Conservation (phyloP, 495 filamentous ascomycete genomes). For the Penicillium fimorum region DNA sequence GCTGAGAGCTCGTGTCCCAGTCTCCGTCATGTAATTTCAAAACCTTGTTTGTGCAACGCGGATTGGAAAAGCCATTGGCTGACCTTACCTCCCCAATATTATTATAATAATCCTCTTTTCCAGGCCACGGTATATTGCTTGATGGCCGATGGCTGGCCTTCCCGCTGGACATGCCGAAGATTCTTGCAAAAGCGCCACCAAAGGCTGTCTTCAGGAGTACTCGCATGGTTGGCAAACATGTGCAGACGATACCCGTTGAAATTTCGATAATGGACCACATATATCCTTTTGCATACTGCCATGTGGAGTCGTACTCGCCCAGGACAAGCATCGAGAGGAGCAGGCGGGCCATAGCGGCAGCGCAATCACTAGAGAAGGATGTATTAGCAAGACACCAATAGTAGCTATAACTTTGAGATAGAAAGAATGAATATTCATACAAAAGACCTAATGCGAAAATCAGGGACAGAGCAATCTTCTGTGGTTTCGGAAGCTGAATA, state of each 20-base stretch:
- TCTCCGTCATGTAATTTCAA: neutral
- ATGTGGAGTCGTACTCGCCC: slow-evolving; percentile 26
- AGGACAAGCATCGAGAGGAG: slow-evolving; percentile 18
- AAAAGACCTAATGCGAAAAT: slow-evolving; percentile 40
- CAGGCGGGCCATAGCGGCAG: slow-evolving; percentile 8
- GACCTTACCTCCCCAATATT: neutral
- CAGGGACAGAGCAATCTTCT: slow-evolving; percentile 34
- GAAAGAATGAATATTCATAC: slow-evolving; percentile 22
- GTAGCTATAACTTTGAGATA: neutral
- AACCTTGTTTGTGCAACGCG: neutral
- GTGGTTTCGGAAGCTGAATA: slow-evolving; percentile 32
- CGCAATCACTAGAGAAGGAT: slow-evolving; percentile 6
- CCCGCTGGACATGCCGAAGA: slow-evolving; percentile 2
- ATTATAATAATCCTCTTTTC: neutral
- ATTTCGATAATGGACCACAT: slow-evolving; percentile 37
- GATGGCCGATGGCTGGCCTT: neutral
- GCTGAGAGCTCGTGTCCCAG: neutral
- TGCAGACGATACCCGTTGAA: slow-evolving; percentile 31
- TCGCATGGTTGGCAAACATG: slow-evolving; percentile 35
- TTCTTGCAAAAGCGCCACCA: slow-evolving; percentile 2
- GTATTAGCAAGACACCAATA: neutral
- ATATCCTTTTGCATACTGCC: slow-evolving; percentile 15
- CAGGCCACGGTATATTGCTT: neutral
- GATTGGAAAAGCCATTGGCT: neutral
- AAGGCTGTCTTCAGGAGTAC: slow-evolving; percentile 14